Base-by-base conservation (phyloP, 371 early-diverging fungal species). In the Rhizopus delemar region DNA sequence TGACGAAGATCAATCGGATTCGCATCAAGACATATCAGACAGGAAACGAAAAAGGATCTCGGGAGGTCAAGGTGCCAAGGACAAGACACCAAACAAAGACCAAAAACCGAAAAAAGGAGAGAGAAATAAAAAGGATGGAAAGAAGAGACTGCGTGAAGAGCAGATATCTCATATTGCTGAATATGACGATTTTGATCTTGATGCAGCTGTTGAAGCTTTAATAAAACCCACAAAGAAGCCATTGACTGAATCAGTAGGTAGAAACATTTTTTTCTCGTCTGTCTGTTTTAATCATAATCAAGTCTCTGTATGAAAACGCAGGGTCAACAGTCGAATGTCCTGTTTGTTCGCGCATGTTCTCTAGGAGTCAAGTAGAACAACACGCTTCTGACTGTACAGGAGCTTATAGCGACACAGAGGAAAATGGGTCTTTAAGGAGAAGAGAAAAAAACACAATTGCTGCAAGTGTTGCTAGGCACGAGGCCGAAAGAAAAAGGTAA, bases 381-480 rank as follows among this genome's bases (percentile, higher is more conserved):
- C 56, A 62, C 45, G 45, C 52, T 0, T 35, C 51, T 45, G 56
- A 43, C 9, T 62, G 62, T 36, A 51, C 51, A 51, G 38, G 51
- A 32, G 51, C 4, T 5, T 38, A 16, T 51, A 15, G 15, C 5
- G 43, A 43, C 15, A 43, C 43, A 13, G 36, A 34, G 3, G 56
- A 50, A 15, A 34, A 41, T 1, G 7, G 2, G 4, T n/a, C 28
- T 0, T 46, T 28, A 12, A 36, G 33, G 16, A 41, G 48, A 11
- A 31, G 41, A 3, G 22, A 46, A 13, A 55, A 51, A 33, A 62
- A 45, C 9, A 62, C 62, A 3, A 56, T 56, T 15, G 56, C 43
- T 45, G 32, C 54, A 29, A 53, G 54, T 5, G 55, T 60, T 0
- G 50, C 34, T 8, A n/a, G 11, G 12, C 15, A 54, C 22, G 53